Percentiles rank a stretch among this genome's conserved stretches.
These are phyloP conservation scores for Boletus chippewaensis DNA, from an alignment of 1,284 basidiomycete species.

Conservation along the genomic window DNA sequence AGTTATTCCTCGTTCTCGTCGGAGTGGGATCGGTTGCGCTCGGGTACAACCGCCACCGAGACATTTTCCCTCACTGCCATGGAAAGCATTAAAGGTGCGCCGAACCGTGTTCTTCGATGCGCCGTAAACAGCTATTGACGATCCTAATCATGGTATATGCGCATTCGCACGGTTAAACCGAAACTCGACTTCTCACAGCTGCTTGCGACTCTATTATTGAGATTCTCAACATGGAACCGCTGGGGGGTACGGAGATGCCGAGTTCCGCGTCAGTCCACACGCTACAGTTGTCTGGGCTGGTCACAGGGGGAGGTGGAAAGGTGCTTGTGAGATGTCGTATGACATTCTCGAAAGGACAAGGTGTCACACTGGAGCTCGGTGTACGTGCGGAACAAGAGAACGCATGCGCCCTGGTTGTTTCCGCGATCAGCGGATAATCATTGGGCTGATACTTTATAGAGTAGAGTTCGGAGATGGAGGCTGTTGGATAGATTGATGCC, in stretches of 20 bases:
- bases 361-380: conserved; percentile 91
- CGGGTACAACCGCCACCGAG: conserved; percentile 75
- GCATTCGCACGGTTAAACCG: conserved; percentile 13
- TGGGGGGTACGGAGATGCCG: conserved; percentile 84
- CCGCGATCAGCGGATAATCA: conserved; percentile 69
- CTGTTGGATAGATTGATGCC: conserved; percentile 7
- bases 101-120: conserved; percentile 6
- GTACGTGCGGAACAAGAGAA: conserved; percentile 91
- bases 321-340: conserved; percentile 91
- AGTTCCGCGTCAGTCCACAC: conserved; percentile 88
- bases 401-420: conserved; percentile 81
- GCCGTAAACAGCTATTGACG: conserved; percentile 9
- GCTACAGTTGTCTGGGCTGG: conserved; percentile 85
- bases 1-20: conserved; percentile 86
- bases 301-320: conserved; percentile 87
- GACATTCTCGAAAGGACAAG: conserved; percentile 86
- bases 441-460: conserved; percentile 29
- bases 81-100: conserved; percentile 87
- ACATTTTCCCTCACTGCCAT: conserved; percentile 92
- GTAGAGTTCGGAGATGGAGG: background rate
- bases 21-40: conserved; percentile 91
- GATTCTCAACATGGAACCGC: conserved; percentile 93
- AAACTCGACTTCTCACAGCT: conserved; percentile 40
- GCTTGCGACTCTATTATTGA: conserved; percentile 92
- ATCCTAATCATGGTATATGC: conserved; percentile 8